Evolutionary conservation across 2,329 filamentous ascomycete species (phyloP), one percentile per base, ranked within the genome.

Genomic region (Shiraia sp.): DNA sequence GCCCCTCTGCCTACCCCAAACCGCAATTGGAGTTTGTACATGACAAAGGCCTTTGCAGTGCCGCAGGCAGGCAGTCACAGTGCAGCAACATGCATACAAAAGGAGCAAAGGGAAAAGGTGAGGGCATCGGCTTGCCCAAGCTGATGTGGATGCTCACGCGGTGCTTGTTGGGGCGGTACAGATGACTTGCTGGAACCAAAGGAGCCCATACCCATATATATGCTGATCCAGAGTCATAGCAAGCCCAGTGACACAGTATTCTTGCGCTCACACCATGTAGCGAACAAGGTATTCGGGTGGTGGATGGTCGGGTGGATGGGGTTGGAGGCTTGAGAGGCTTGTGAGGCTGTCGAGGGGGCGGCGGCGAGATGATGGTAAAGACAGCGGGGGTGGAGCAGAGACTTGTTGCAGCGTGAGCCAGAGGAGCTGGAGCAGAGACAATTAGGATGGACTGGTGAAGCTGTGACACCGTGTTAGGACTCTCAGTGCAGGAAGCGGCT

Each of bases 151-250:
- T 49, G 41, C 33, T 43, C 40, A 57, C 45, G 47, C 36, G 44
- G 36, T 41, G 45, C 35, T 30, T 40, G 39, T 47, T n/a, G n/a
- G n/a, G n/a, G n/a, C n/a, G n/a, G n/a, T n/a, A n/a, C n/a, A n/a
- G n/a, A n/a, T n/a, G n/a, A n/a, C n/a, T n/a, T n/a, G 49, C 43
- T 42, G 46, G 45, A 36, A 42, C 47, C 49, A 57, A 58, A 48
- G 49, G 53, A 50, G 32, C 32, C 43, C 66, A 41, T 71, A 71
- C 68, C 68, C 68, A 68, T 69, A 63, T 57, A 65, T 66, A 30
- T 68, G 61, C 49, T 69, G 66, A 59, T 68, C 68, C 63, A 69
- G 50, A 66, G 61, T 70, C 68, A 71, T 71, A 67, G 61, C 68
- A 66, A 57, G 52, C 51, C 54, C 47, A 47, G 49, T 65, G 51